phyloP scores from a whole-genome alignment of 1,139 yeast species.

The Debaryomyces robertsiae region DNA sequence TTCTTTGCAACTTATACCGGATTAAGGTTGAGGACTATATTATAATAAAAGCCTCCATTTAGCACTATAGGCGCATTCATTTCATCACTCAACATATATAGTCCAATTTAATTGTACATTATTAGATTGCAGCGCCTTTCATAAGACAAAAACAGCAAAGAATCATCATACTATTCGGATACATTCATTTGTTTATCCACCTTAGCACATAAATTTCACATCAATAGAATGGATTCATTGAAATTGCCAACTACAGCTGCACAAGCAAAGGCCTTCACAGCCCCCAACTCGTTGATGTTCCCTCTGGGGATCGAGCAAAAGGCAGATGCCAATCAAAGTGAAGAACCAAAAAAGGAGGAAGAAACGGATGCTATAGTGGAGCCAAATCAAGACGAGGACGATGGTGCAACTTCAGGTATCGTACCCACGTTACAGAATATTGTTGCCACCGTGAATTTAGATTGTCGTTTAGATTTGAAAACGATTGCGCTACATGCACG shows the following conservation, averaged over 20 bases:
- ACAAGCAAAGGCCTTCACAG: constrained; percentile 73
- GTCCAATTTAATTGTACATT: constrained; percentile 9
- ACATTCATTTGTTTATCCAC: constrained; percentile 49
- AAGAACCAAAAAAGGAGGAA: constrained; percentile 31
- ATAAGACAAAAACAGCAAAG: not conserved
- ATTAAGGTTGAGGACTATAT: constrained; percentile 1
- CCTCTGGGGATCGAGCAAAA: constrained; percentile 47
- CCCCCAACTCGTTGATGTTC: constrained; percentile 64
- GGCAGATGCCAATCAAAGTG: constrained; percentile 13
- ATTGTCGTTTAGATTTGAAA: constrained; percentile 91
- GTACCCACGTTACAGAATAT: constrained; percentile 96
- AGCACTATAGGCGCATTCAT: constrained; percentile 3
- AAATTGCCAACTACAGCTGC: constrained; percentile 82
- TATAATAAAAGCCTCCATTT: constrained; percentile 6
- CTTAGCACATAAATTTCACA: constrained; percentile 9
- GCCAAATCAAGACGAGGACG: constrained; percentile 55
- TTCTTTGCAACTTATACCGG: constrained; percentile 10
- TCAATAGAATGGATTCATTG: constrained; percentile 61
- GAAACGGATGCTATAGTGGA: constrained; percentile 34
- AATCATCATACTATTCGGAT: constrained; percentile 29
- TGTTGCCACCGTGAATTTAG: constrained; percentile 96
- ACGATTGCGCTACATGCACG: constrained; percentile 98
- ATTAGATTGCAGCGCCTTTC: constrained; percentile 7
- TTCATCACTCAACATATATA: constrained; percentile 8
- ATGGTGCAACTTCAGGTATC: constrained; percentile 83